Evolutionary conservation across 2,329 filamentous ascomycete species (phyloP), one percentile per base, ranked within the genome.

Genomic region (Pseudogymnoascus sp.): DNA sequence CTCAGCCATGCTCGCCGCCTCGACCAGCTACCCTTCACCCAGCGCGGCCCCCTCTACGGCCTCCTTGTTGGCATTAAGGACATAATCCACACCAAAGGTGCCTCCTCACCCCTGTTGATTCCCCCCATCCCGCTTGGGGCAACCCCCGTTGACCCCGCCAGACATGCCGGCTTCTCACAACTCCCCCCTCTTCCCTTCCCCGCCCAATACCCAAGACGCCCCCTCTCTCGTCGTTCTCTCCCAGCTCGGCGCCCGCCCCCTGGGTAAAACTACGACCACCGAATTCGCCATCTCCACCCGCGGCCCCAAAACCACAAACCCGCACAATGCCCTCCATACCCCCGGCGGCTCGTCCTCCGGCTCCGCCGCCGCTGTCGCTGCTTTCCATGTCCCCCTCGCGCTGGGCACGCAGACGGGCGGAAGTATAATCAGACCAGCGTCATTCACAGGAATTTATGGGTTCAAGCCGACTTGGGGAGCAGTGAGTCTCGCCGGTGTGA

Each of bases 311-410:
- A 85, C 84, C 0, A 69, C 72, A 3, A 90, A 90, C 69, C 84
- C 86, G 0, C 81, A 83, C 64, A 74, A 80, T 63, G 63, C 74
- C 0, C 64, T 63, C 0, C 77, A 79, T 4, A 89, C 86, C 0
- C 86, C 87, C 0, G 87, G 87, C 0, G 87, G 87, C 51, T 89
- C 86, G 0, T 88, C 85, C 0, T 84, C 85, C 0, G 87, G 87
- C 0, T 88, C 86, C 0, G 87, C 78, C 0, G 85, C 86, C 0
- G 85, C 84, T 0, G 85, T 90, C 0, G 86, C 76, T 5, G 87
- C 89, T 65, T 81, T 81, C 60, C 86, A 89, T 65, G 80, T 80
- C 0, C 83, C 85, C 0, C 68, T 89, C 9, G 80, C 75, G 0
- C 73, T 90, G 0, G 87, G 85, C 0, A 87, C 86, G 0, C 86